Conservation (phyloP, 2,329 filamentous ascomycete genomes). For the Drechmeria coniospora region DNA sequence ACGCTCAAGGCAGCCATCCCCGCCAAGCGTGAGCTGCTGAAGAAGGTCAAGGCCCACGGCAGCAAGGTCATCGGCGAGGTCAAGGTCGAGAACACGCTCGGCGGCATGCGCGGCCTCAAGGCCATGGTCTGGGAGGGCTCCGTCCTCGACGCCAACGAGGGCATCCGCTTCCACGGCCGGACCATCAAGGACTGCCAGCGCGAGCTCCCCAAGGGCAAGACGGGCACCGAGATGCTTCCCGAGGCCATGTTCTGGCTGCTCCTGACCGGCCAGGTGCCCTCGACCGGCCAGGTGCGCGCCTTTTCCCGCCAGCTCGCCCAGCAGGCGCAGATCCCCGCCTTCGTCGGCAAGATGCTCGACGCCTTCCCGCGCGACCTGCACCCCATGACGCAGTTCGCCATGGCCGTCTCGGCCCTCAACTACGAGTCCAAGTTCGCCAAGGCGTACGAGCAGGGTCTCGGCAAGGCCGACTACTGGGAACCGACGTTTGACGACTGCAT, state of each 20-base stretch:
- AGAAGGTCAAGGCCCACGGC: conserved; percentile 78
- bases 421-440: conserved; percentile 89
- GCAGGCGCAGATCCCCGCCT: conserved; percentile 66
- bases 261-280: conserved; percentile 82
- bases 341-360: conserved; percentile 78
- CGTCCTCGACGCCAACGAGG: conserved; percentile 89
- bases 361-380: conserved; percentile 80
- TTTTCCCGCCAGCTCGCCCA: conserved; percentile 80
- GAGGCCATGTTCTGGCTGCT: conserved; percentile 99
- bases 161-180: conserved; percentile 93
- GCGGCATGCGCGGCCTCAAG: conserved; percentile 94
- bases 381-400: conserved; percentile 96
- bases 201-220: conserved; percentile 80
- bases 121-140: conserved; percentile 99
- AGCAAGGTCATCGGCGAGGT: conserved; percentile 79
- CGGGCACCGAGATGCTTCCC: conserved; percentile 91
- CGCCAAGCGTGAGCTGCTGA: conserved; percentile 81
- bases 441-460: conserved; percentile 77
- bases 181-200: conserved; percentile 97
- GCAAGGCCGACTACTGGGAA: conserved; percentile 98
- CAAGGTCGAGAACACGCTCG: conserved; percentile 85
- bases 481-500: conserved; percentile 94
- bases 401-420: conserved; percentile 89
- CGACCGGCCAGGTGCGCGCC: conserved; percentile 61
- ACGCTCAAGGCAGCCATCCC: conserved; percentile 75